phyloP scores from a whole-genome alignment of 2,329 filamentous ascomycete species.

The Exophiala bonariae region DNA sequence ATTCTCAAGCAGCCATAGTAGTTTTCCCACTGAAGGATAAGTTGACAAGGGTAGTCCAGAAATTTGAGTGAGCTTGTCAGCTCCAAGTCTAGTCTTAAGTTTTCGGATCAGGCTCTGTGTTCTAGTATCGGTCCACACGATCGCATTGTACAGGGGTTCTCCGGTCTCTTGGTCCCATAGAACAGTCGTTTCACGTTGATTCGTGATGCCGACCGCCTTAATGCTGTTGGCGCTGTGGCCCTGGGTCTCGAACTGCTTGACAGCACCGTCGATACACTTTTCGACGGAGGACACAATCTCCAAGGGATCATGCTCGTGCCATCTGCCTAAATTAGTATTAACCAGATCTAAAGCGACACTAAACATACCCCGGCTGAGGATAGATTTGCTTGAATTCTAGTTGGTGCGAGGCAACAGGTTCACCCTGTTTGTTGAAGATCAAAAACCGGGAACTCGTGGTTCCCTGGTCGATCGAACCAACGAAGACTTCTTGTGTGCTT shows the following conservation, averaged over 20 bases:
- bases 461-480: conserved; percentile 87
- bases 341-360: conserved; percentile 6
- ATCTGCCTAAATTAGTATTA: conserved; percentile 51
- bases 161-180: conserved; percentile 82
- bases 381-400: conserved; percentile 84
- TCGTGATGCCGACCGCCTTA: conserved; percentile 79
- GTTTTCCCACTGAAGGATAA: conserved; percentile 82
- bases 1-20: conserved; percentile 79
- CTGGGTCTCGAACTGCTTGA: conserved; percentile 67
- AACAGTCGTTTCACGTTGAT: conserved; percentile 84
- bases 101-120: conserved; percentile 75
- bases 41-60: conserved; percentile 84
- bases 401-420: conserved; percentile 79
- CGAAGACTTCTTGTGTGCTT: conserved; percentile 59
- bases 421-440: conserved; percentile 79
- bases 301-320: conserved; percentile 84
- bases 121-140: conserved; percentile 88
- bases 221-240: conserved; percentile 70
- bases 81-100: conserved; percentile 66
- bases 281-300: conserved; percentile 75
- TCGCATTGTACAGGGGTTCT: conserved; percentile 77
- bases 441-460: conserved; percentile 88
- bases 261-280: conserved; percentile 75
- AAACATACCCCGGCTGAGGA: conserved; percentile 75
- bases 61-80: conserved; percentile 67